A percentile compares a stretch with the other conserved stretches of the same genome.
phyloP scores from a whole-genome alignment of 2,329 filamentous ascomycete genomes.

The Neopestalotiopsis rosae region DNA sequence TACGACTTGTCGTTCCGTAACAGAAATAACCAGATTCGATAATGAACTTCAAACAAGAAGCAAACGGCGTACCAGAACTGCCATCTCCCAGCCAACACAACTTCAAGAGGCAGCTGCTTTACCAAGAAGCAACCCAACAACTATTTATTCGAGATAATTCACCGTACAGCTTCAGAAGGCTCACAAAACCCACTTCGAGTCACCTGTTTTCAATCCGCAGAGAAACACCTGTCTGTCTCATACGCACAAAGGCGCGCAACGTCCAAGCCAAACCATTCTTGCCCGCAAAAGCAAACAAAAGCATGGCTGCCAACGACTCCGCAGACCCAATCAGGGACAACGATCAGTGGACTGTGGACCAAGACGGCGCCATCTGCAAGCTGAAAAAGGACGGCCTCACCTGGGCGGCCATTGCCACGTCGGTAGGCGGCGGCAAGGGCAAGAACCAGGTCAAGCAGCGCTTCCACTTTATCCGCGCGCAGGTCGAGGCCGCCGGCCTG shows the following conservation, averaged over 20 bases:
- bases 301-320: background rate
- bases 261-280: no score
- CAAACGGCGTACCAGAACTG: background rate
- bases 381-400: slow-evolving; percentile 21
- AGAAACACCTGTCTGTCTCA: no score
- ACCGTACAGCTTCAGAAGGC: no score
- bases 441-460: slow-evolving; percentile 22
- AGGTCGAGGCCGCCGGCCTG: background rate
- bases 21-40: no score
- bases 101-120: background rate
- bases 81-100: background rate
- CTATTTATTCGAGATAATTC: no score
- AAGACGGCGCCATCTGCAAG: slow-evolving; percentile 27
- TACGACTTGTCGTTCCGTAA: no score
- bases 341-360: slow-evolving; percentile 24
- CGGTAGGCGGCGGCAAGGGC: slow-evolving; percentile 17
- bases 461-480: slow-evolving; percentile 19
- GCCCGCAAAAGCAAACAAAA: background rate
- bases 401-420: slow-evolving; percentile 24
- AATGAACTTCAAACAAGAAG: no score
- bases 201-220: no score
- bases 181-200: no score
- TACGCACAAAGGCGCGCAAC: no score
- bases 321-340: slow-evolving; percentile 10
- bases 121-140: no score